Percentiles rank a stretch among this genome's conserved stretches.
Conservation (phyloP, 2,329 filamentous ascomycete genomes). For the Epichloe gansuensis region DNA sequence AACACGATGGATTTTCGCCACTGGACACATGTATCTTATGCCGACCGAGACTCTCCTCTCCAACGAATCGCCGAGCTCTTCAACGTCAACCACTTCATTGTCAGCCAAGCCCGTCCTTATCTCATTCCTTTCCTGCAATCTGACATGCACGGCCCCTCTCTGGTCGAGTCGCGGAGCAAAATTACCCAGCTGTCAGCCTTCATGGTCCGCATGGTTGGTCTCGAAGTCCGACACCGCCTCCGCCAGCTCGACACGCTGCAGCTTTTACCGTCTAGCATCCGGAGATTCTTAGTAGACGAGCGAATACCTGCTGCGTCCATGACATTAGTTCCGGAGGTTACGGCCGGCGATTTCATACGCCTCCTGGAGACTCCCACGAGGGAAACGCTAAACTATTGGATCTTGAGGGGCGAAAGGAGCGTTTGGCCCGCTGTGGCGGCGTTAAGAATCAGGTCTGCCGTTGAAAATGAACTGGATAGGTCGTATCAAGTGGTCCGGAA, state of each 20-base stretch:
- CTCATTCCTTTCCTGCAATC: conserved; percentile 74
- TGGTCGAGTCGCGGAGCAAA: conserved; percentile 44
- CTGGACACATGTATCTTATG: conserved; percentile 53
- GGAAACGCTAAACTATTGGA: conserved; percentile 73
- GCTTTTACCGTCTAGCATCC: conserved; percentile 55
- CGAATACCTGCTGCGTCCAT: conserved; percentile 65
- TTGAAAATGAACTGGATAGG: conserved; percentile 79
- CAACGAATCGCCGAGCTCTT: conserved; percentile 69
- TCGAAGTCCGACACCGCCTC: conserved; percentile 71
- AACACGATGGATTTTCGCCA: conserved; percentile 53
- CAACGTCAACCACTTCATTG: conserved; percentile 91
- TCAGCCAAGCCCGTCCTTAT: conserved; percentile 85
- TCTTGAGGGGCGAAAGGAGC: conserved; percentile 68
- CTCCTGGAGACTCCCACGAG: conserved; percentile 74
- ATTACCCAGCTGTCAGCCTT: conserved; percentile 46
- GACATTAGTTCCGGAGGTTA: conserved; percentile 72
- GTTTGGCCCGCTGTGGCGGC: conserved; percentile 86
- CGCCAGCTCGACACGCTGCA: conserved; percentile 69
- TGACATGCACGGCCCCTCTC: conserved; percentile 65
- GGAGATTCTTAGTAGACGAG: conserved; percentile 73
- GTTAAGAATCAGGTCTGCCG: conserved; percentile 66
- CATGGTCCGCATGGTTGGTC: conserved; percentile 54
- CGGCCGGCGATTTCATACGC: conserved; percentile 58
- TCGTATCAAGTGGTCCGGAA: conserved; percentile 71
- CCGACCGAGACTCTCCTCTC: conserved; percentile 52